Conservation (phyloP, 1,139 yeast species). For the Saccharomyces hybrid region DNA sequence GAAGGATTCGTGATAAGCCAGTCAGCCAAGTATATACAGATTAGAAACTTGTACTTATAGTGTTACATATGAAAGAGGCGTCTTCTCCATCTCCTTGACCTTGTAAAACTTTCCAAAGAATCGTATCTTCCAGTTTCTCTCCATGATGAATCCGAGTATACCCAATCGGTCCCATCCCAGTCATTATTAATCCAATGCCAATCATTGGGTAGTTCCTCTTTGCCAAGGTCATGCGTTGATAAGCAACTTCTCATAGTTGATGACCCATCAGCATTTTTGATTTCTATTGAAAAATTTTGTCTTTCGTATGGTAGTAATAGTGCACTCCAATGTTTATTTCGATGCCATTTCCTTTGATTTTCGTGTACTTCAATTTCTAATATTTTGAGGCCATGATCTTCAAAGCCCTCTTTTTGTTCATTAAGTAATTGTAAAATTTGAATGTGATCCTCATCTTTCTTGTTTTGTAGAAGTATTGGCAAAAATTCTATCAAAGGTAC, state of each 20-base stretch:
- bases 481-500: neutral
- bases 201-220: slow-evolving; percentile 13
- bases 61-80: slow-evolving; percentile 21
- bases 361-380: slow-evolving; percentile 17
- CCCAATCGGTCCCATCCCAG: slow-evolving; percentile 26
- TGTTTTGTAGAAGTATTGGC: neutral
- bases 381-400: slow-evolving; percentile 6
- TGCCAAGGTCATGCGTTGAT: slow-evolving; percentile 2
- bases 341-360: slow-evolving; percentile 29
- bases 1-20: neutral
- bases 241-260: slow-evolving; percentile 17
- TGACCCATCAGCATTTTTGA: slow-evolving; percentile 6
- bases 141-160: slow-evolving; percentile 27
- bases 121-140: slow-evolving; percentile 18
- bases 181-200: slow-evolving; percentile 29
- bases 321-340: slow-evolving; percentile 18
- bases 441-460: neutral
- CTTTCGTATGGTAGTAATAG: slow-evolving; percentile 25
- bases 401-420: neutral
- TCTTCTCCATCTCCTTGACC: slow-evolving; percentile 24
- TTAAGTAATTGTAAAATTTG: neutral
- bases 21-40: neutral
- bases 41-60: slow-evolving; percentile 14
- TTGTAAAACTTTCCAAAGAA: slow-evolving; percentile 26
- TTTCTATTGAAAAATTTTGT: slow-evolving; percentile 11